Conservation (phyloP, 2,329 filamentous ascomycete species). For the Fusarium keratoplasticum region DNA sequence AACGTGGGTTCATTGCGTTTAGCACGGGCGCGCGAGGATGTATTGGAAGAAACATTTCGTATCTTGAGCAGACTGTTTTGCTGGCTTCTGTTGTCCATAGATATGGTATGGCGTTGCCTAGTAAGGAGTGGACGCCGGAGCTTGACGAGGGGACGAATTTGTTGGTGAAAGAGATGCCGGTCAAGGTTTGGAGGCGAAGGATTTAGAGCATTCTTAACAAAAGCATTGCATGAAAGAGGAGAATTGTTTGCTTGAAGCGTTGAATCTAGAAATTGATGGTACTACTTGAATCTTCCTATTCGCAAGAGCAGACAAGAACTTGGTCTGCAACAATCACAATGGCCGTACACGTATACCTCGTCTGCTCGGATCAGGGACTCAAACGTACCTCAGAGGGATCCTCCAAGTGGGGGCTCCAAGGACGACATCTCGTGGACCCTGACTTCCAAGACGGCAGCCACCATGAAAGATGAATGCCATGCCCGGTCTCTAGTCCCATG, state of each 20-base stretch:
- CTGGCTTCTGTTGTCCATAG: constrained; percentile 56
- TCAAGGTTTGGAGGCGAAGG: background rate
- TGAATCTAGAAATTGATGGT: background rate
- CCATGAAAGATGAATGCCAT: too few species aligned
- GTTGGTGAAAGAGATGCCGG: background rate
- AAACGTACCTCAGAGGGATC: too few species aligned
- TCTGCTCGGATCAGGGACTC: too few species aligned
- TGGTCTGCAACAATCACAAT: too few species aligned
- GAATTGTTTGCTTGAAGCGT: background rate
- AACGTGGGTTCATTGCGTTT: constrained; percentile 55
- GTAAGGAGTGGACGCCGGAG: background rate
- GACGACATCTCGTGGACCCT: too few species aligned
- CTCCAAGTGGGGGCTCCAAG: too few species aligned
- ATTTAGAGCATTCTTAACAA: background rate
- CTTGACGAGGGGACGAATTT: background rate
- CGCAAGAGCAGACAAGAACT: too few species aligned
- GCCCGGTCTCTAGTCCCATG: too few species aligned
- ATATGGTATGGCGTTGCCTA: constrained; percentile 40
- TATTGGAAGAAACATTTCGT: constrained; percentile 53
- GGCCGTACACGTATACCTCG: too few species aligned
- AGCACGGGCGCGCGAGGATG: constrained; percentile 55
- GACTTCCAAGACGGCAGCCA: too few species aligned
- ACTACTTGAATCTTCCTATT: too few species aligned
- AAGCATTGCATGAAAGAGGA: background rate
- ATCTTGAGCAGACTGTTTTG: constrained; percentile 59